phyloP scores from a whole-genome alignment of 2,329 filamentous ascomycete species.

The Alternaria dauci region DNA sequence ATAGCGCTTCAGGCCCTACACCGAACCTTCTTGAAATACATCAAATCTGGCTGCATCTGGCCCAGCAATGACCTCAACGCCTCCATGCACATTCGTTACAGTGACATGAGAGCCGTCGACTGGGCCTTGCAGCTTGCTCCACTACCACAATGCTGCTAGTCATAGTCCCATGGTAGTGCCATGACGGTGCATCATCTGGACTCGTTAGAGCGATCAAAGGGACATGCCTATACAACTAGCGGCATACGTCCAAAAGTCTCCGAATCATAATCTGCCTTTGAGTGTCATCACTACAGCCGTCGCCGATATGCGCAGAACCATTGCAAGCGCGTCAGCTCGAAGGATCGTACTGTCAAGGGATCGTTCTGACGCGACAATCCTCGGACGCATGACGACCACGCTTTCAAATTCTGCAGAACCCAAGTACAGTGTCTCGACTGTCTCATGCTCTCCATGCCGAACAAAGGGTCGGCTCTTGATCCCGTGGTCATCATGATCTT shows the following conservation, averaged over 20 bases:
- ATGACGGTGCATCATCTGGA: constrained; percentile 21
- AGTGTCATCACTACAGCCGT: constrained; percentile 11
- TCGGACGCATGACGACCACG: not conserved
- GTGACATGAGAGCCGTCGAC: constrained; percentile 11
- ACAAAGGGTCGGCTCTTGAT: constrained; percentile 5
- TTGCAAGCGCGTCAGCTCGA: constrained; percentile 4
- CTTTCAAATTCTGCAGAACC: not conserved
- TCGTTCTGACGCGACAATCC: not conserved
- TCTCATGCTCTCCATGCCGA: constrained; percentile 6
- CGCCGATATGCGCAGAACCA: constrained; percentile 9
- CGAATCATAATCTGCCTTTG: constrained; percentile 27
- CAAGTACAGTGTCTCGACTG: constrained; percentile 8
- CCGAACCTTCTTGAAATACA: constrained; percentile 28
- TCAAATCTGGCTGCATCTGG: constrained; percentile 15
- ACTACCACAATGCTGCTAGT: constrained; percentile 23
- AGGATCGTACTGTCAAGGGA: not conserved
- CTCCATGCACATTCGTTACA: constrained; percentile 13
- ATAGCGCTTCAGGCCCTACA: constrained; percentile 22
- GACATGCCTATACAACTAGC: constrained; percentile 19
- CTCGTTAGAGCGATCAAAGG: constrained; percentile 12
- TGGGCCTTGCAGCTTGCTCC: constrained; percentile 11
- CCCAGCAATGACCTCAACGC: constrained; percentile 25
- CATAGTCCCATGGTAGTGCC: constrained; percentile 14
- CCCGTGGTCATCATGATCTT: constrained; percentile 29
- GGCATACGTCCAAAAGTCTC: constrained; percentile 23